Evolutionary conservation across 2,329 filamentous ascomycete genomes (phyloP), one percentile per base, ranked within the genome.

Genomic region (Fusarium ambrosium): DNA sequence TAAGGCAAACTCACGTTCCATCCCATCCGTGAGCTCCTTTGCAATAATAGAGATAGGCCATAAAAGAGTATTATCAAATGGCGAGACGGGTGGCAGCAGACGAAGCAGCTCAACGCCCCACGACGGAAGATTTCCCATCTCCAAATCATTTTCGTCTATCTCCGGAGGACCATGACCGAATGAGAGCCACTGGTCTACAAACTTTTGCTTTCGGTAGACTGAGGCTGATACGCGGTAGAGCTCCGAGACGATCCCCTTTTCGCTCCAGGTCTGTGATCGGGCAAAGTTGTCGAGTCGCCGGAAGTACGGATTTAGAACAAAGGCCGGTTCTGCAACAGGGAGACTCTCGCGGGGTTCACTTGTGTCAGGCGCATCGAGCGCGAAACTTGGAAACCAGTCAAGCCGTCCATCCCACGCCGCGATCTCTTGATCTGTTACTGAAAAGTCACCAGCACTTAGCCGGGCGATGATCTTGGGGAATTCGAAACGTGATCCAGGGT

Each of bases 331-430:
- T 11, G 29, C 37, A 6, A 66, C 43, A 6, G 68, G 63, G 5
- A 70, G 14, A 9, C 24, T 48, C 16, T 56, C 51, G 34, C 36
- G 22, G 10, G 16, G 4, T 36, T 63, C 20, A 6, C 22, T 29
- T 24, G 13, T 39, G 6, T 60, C 48, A 3, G 43, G 62, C 6
- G 55, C 39, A 14, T 39, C n/a, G 22, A 75, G 74, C 9, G 70
- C 43, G 53, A 71, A 76, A 27, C 70, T 75, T 2, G 74, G 70
- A 55, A 76, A 69, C 70, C 70, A 76, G 22, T 71, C 72, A 14
- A 76, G 32, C 2, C 68, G 39, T 6, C 74, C 68, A 27, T 73
- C 70, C 70, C 74, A 75, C 9, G 27, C 41, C 8, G 63, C 66
- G 37, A 76, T 75, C 5, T 76, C 70, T 2, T 27, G 27, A 14